Evolutionary conservation across 2,329 filamentous ascomycete species (phyloP).

Genomic region (Huntiella moniliformis): DNA sequence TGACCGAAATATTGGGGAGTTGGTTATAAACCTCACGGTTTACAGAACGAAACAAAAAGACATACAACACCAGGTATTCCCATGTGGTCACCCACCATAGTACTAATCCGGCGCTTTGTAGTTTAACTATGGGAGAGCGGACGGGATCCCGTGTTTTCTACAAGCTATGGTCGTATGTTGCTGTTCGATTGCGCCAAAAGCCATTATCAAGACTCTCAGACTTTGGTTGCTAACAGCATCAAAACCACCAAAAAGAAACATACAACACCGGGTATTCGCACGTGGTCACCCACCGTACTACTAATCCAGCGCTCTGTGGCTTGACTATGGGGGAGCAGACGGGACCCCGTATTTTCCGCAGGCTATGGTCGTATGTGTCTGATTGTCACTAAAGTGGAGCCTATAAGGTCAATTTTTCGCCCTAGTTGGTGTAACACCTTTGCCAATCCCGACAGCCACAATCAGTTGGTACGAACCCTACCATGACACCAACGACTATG

Average conservation of each 20-base stretch:
- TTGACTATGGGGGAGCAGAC: too few species aligned
- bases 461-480: too few species aligned
- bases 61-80: slow-evolving; percentile 8
- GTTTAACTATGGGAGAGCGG: slow-evolving; percentile 5
- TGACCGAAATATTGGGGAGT: too few species aligned
- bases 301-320: not conserved
- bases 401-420: too few species aligned
- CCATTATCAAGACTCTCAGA: not conserved
- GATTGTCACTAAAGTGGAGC: too few species aligned
- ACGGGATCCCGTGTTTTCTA: slow-evolving; percentile 7
- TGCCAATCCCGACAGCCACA: too few species aligned
- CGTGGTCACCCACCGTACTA: not conserved
- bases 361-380: too few species aligned
- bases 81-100: slow-evolving; percentile 6
- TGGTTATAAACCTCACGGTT: too few species aligned
- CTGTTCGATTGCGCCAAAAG: not conserved
- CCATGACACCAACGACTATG: too few species aligned
- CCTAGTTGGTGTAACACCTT: too few species aligned
- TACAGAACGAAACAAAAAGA: not conserved
- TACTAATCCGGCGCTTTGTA: slow-evolving; percentile 4
- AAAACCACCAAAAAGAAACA: not conserved
- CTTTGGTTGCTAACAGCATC: not conserved
- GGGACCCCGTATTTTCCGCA: too few species aligned
- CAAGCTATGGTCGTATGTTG: slow-evolving; percentile 7
- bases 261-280: not conserved